Conservation (phyloP, 1,139 yeast species). For the Pichia sp. region DNA sequence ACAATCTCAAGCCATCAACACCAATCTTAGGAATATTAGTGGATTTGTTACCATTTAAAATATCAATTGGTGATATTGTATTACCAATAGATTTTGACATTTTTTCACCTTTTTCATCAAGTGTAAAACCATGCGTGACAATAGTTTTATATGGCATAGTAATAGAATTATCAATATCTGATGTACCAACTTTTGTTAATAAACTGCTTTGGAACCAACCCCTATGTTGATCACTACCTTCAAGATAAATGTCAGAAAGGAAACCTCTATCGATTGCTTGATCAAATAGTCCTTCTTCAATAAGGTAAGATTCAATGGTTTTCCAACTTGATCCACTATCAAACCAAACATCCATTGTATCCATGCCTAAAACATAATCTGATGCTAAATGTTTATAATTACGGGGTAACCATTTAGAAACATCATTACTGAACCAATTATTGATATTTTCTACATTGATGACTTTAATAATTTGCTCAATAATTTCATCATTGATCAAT, state of each 20-base stretch:
- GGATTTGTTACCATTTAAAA: constrained; percentile 59
- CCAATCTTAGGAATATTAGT: constrained; percentile 65
- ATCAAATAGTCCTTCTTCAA: constrained; percentile 24
- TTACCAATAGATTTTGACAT: constrained; percentile 95
- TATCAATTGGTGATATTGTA: constrained; percentile 59
- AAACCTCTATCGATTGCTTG: constrained; percentile 32
- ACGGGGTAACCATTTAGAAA: constrained; percentile 69
- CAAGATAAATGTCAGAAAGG: constrained; percentile 75
- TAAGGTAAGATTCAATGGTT: constrained; percentile 41
- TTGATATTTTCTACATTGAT: constrained; percentile 58
- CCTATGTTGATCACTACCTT: constrained; percentile 95
- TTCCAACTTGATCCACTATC: constrained; percentile 96
- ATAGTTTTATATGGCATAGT: constrained; percentile 64
- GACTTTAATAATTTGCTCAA: constrained; percentile 47
- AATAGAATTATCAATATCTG: constrained; percentile 32
- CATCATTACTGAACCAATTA: constrained; percentile 58
- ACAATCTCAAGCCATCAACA: constrained; percentile 81
- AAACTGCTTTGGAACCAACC: constrained; percentile 98
- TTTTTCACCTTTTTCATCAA: constrained; percentile 79
- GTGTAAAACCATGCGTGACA: constrained; percentile 87
- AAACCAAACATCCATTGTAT: constrained; percentile 99
- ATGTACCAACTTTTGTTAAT: constrained; percentile 59
- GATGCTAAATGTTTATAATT: constrained; percentile 32
- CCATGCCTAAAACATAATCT: constrained; percentile 58
- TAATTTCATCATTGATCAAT: constrained; percentile 43